phyloP scores from a whole-genome alignment of 495 filamentous ascomycete genomes.

The Aspergillus conjunctus region DNA sequence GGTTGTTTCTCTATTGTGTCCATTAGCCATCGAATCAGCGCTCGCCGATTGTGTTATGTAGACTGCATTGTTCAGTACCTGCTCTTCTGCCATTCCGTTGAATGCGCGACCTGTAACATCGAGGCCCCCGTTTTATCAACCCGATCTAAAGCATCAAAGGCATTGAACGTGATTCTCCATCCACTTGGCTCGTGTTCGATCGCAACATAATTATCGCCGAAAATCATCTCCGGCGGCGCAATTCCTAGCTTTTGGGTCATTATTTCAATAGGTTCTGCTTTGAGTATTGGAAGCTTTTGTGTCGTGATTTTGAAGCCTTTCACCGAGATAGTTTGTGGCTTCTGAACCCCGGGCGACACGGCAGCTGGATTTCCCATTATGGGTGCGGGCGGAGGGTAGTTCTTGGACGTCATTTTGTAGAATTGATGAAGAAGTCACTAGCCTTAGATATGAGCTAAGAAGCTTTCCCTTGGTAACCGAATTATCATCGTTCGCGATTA shows the following conservation, averaged over 20 bases:
- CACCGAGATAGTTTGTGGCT: conserved; percentile 47
- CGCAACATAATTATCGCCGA: conserved; percentile 84
- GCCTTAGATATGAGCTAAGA: background rate
- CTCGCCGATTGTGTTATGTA: background rate
- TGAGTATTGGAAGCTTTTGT: conserved; percentile 89
- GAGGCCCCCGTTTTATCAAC: conserved; percentile 90
- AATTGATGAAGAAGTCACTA: background rate
- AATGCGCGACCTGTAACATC: conserved; percentile 93
- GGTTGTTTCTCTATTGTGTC: conserved; percentile 65
- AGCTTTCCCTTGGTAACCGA: background rate
- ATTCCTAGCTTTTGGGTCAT: conserved; percentile 79
- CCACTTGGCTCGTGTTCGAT: conserved; percentile 68
- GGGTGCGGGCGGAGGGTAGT: conserved; percentile 1
- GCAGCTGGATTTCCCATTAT: conserved; percentile 21
- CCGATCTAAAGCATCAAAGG: conserved; percentile 79
- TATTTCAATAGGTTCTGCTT: conserved; percentile 83
- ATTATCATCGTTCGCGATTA: too few relatives aligned
- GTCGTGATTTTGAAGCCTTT: conserved; percentile 71
- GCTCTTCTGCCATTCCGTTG: conserved; percentile 82
- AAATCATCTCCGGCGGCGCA: conserved; percentile 96
- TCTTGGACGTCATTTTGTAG: conserved; percentile 12
- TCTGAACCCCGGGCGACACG: conserved; percentile 32
- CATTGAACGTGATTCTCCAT: conserved; percentile 79
- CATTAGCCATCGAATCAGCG: conserved; percentile 24
- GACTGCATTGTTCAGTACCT: conserved; percentile 48